phyloP scores from a whole-genome alignment of 306 rosid species.

The Glycyrrhiza uralensis region DNA sequence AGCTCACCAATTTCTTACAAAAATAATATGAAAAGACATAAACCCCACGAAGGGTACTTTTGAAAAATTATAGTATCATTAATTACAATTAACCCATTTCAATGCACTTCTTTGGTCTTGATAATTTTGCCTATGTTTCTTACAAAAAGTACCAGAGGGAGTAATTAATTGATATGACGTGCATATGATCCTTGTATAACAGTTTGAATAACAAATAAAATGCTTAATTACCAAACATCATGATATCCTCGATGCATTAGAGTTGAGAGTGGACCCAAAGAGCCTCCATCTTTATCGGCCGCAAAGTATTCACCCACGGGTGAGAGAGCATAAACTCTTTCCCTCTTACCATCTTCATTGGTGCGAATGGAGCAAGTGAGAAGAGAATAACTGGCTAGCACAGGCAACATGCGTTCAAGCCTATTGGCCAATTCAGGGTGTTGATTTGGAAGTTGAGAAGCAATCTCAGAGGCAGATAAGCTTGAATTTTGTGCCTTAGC shows the following conservation, averaged over 20 bases:
- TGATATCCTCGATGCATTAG: neutral
- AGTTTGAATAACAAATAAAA: no score
- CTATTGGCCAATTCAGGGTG: neutral
- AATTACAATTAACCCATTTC: no score
- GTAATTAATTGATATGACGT: no score
- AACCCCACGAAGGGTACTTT: no score
- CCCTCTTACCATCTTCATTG: conserved; percentile 13
- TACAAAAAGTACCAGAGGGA: no score
- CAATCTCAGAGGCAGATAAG: conserved; percentile 20
- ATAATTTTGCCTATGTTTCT: no score
- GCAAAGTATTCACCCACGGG: conserved; percentile 2
- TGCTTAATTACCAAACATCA: conserved; percentile 5
- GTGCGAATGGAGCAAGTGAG: conserved; percentile 16
- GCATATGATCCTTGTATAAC: no score
- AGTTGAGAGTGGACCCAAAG: conserved; percentile 3
- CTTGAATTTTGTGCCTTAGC: neutral
- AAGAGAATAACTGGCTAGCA: conserved; percentile 8
- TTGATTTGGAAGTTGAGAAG: conserved; percentile 16
- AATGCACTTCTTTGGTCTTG: no score
- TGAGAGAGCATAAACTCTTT: conserved; percentile 10
- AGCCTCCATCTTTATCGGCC: neutral
- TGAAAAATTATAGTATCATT: no score
- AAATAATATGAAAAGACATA: no score
- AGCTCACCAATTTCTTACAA: no score
- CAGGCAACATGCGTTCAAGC: conserved; percentile 14